Percentiles rank a stretch among this genome's conserved stretches.
These are phyloP conservation scores for Colletotrichum camelliae DNA, from an alignment of 2,329 filamentous ascomycete genomes.

Conservation along the genomic window DNA sequence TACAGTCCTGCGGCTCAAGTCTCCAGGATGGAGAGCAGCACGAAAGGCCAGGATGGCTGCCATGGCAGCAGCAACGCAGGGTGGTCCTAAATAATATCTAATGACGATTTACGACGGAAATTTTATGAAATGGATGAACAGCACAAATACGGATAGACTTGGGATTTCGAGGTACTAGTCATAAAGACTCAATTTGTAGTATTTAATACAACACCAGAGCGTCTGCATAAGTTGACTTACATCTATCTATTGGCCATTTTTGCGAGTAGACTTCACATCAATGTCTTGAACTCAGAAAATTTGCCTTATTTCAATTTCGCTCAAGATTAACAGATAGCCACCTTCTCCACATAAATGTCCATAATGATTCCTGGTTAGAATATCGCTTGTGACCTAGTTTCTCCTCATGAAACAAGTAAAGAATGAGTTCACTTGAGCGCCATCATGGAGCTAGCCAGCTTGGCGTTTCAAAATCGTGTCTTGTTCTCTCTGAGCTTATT, in stretches of 20 bases:
- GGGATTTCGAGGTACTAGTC: background rate
- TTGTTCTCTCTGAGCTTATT: background rate
- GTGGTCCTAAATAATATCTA: background rate
- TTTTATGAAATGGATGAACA: background rate
- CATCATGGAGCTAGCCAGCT: background rate
- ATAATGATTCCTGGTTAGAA: background rate
- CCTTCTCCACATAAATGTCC: fast-evolving
- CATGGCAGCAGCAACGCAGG: constrained; percentile 3
- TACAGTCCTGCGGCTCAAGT: constrained; percentile 9
- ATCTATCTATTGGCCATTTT: background rate
- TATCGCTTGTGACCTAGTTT: background rate
- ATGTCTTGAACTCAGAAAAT: background rate
- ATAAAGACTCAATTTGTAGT: background rate
- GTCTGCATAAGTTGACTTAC: background rate
- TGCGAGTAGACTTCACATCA: background rate
- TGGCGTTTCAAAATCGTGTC: background rate
- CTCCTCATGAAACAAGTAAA: background rate
- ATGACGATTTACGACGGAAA: background rate
- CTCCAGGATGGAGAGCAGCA: constrained; percentile 15
- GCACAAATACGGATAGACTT: background rate
- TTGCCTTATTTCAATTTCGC: background rate
- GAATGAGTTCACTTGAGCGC: background rate
- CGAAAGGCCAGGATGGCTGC: constrained; percentile 16
- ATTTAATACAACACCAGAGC: background rate
- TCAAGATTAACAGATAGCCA: background rate